Conservation (phyloP, 495 filamentous ascomycete genomes). For the Aspergillus wentii region DNA sequence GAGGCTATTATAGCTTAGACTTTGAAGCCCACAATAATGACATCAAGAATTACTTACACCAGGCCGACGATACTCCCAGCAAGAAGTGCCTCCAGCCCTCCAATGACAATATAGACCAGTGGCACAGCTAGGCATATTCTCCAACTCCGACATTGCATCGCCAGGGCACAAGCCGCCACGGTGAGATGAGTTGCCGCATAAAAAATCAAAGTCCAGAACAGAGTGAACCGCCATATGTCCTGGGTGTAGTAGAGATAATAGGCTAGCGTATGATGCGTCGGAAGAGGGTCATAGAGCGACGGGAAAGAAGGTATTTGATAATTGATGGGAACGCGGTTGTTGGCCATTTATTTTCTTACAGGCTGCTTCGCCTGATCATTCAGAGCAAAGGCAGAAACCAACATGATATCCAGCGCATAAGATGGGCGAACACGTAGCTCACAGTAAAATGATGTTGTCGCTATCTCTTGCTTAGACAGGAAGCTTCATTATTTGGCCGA, state of each 20-base stretch:
- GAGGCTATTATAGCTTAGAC: constrained; percentile 49
- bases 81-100: constrained; percentile 73
- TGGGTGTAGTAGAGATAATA: constrained; percentile 70
- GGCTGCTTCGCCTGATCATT: too few relatives aligned
- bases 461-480: too few relatives aligned
- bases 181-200: constrained; percentile 37
- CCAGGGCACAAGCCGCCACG: constrained; percentile 66
- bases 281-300: constrained; percentile 77
- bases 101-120: constrained; percentile 66
- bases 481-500: constrained; percentile 4
- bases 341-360: constrained; percentile 32
- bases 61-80: constrained; percentile 87
- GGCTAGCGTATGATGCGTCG: constrained; percentile 40
- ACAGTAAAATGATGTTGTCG: too few relatives aligned
- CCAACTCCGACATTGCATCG: constrained; percentile 66
- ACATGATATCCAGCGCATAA: constrained; percentile 8
- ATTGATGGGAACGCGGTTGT: constrained; percentile 53
- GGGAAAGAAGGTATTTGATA: constrained; percentile 78
- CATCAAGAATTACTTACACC: constrained; percentile 58
- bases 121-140: constrained; percentile 74
- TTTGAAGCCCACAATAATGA: constrained; percentile 1
- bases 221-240: constrained; percentile 90
- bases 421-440: background rate
- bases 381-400: background rate
- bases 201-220: constrained; percentile 72